Evolutionary conservation across 768 basidiomycete genomes (phyloP).

Genomic region (Amanita pallidorosea): DNA sequence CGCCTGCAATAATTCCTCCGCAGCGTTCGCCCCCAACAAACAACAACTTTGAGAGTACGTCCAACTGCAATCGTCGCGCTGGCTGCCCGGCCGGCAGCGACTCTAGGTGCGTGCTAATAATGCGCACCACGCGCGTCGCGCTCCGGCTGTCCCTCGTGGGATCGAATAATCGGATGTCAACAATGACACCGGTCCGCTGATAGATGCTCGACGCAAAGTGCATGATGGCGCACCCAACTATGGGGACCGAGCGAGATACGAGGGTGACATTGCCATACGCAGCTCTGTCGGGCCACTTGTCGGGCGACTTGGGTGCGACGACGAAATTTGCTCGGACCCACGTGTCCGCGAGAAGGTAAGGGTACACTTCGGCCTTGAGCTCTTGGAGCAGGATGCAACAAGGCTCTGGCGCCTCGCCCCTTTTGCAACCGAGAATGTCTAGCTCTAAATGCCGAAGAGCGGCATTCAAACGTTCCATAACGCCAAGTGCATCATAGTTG

Average conservation of each 20-base stretch:
- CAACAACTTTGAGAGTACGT: slow-evolving; percentile 38
- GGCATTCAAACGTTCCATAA: slow-evolving; percentile 31
- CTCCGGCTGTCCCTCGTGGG: slow-evolving; percentile 22
- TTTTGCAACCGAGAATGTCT: slow-evolving; percentile 37
- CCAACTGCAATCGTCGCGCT: slow-evolving; percentile 40
- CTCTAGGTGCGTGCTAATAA: slow-evolving; percentile 72
- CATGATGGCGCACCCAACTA: slow-evolving; percentile 38
- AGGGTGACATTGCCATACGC: slow-evolving; percentile 65
- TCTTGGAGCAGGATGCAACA: slow-evolving; percentile 67
- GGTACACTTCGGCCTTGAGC: slow-evolving; percentile 35
- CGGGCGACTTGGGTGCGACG: slow-evolving; percentile 40
- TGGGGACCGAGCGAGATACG: slow-evolving; percentile 42
- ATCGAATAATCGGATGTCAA: slow-evolving; percentile 15
- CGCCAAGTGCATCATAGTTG: slow-evolving; percentile 30
- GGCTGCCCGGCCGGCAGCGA: slow-evolving; percentile 36
- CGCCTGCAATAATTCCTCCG: slow-evolving; percentile 58
- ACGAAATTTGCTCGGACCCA: slow-evolving; percentile 58
- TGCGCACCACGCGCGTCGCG: slow-evolving; percentile 36
- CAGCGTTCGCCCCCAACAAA: slow-evolving; percentile 28
- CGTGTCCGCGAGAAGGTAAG: slow-evolving; percentile 36
- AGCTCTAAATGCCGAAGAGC: slow-evolving; percentile 46
- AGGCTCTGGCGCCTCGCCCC: slow-evolving; percentile 37
- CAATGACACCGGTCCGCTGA: slow-evolving; percentile 41
- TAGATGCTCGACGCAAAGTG: slow-evolving; percentile 40
- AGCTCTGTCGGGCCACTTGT: slow-evolving; percentile 42